Evolutionary conservation across 768 basidiomycete species (phyloP), one percentile per base, ranked within the genome.

Genomic region (Sporobolomyces pararoseus): DNA sequence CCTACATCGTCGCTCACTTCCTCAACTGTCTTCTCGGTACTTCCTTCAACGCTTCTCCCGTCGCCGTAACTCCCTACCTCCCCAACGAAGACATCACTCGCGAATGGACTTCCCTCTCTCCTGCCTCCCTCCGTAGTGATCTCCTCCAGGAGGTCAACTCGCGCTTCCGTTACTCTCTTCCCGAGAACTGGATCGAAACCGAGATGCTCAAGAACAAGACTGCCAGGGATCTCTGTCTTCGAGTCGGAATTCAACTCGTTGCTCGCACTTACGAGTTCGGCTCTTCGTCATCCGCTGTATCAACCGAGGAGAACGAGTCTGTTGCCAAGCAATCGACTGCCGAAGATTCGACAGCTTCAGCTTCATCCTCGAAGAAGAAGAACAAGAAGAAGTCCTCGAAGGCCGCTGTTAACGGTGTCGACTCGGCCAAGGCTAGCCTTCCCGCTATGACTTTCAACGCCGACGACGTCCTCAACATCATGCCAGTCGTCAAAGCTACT

Each of bases 11-110:
- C 58, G 77, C 81, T 3, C 82, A 83, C 78, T 81, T 82, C 79
- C 77, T 81, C 73, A 82, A 83, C 77, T 83, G 82, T 73, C 77
- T 83, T n/a, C 71, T 82, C 49, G 81, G 81, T 31, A 55, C 78
- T 0, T 60, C 73, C 12, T 51, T 77, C 67, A 77, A 78, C 65
- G 77, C 79, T 14, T 68, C 76, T 19, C 78, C 81, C 3, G 66
- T 73, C 42, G 78, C 77, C 77, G 76, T 78, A 49, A 66, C 80
- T n/a, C 68, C 78, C 58, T 66, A 70, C 31, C 73, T 80, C 59
- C 67, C 72, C 23, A 14, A 60, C 25, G 61, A 32, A 34, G 65
- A 73, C 46, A 60, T 76, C 16, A 63, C 73, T 29, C 81, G 80
- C 16, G 66, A 67, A 0, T 82, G 81, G 77, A 77, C 78, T 55